Evolutionary conservation across 2,329 filamentous ascomycete species (phyloP).

Genomic region (Alternaria arbusti): DNA sequence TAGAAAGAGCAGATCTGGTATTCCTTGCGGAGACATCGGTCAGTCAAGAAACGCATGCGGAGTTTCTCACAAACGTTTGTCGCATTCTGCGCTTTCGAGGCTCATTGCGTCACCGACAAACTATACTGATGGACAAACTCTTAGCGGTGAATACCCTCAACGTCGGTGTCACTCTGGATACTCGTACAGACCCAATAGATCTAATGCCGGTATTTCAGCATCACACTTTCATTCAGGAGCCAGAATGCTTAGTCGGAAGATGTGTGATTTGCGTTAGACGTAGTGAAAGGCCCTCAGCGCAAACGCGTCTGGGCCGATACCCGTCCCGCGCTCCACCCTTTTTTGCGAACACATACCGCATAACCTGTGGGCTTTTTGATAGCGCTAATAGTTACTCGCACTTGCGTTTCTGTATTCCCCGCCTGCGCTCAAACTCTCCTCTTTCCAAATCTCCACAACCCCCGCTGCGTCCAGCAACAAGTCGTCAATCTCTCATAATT

Average conservation of each 20-base stretch:
- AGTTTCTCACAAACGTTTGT: not conserved
- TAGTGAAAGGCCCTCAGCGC: not conserved
- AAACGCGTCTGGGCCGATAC: not conserved
- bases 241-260: not conserved
- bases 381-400: not conserved
- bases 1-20: not conserved
- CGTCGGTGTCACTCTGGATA: not conserved
- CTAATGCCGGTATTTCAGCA: not conserved
- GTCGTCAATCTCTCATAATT: not conserved
- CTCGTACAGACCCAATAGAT: not conserved
- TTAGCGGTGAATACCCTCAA: not conserved
- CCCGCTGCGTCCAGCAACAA: not conserved
- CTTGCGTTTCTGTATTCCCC: not conserved
- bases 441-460: not conserved
- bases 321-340: not conserved
- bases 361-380: not conserved
- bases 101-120: not conserved
- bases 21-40: accelerated
- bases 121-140: not conserved
- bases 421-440: not conserved
- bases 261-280: not conserved
- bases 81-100: not conserved
- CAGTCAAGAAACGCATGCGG: not conserved
- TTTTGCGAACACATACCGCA: not conserved
- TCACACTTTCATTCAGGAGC: not conserved